These are phyloP conservation scores for Hyphodiscus hymeniophilus DNA, from an alignment of 495 filamentous ascomycete genomes.

Conservation along the genomic window DNA sequence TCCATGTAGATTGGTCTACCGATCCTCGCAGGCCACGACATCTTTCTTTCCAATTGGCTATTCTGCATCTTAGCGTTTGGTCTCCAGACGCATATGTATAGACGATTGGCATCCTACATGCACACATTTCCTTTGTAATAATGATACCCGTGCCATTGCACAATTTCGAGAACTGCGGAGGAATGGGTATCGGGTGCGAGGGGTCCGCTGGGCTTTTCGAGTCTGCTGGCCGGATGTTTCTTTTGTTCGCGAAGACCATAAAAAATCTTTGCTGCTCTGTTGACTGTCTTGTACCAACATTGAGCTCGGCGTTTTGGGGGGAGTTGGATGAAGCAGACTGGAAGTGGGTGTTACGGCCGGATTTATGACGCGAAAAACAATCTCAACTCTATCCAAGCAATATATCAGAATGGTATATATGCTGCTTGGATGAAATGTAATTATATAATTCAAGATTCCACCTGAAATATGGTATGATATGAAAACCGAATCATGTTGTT, in stretches of 20 bases:
- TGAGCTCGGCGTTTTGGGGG: slow-evolving; percentile 16
- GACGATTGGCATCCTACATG: slow-evolving; percentile 13
- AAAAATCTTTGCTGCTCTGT: slow-evolving; percentile 19
- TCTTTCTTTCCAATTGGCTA: slow-evolving; percentile 13
- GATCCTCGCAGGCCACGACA: slow-evolving; percentile 3
- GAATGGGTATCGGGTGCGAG: slow-evolving; percentile 17
- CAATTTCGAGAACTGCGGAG: slow-evolving; percentile 9
- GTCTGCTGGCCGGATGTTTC: neutral
- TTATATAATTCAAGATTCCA: neutral
- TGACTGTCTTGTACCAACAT: slow-evolving; percentile 26
- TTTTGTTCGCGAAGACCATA: slow-evolving; percentile 3
- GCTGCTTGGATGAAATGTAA: neutral
- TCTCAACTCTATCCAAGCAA: slow-evolving; percentile 18
- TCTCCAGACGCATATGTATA: slow-evolving; percentile 5
- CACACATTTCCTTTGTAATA: slow-evolving; percentile 16
- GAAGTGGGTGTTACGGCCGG: neutral
- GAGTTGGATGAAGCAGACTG: neutral
- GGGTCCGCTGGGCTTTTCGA: neutral
- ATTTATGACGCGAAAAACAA: slow-evolving; percentile 16
- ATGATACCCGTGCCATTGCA: slow-evolving; percentile 25
- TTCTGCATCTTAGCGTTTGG: slow-evolving; percentile 5
- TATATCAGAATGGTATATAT: neutral
- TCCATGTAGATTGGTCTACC: slow-evolving; percentile 1
- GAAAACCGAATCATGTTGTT: no score
- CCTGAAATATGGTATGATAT: no score